These are phyloP conservation scores for Abrus pulchellus DNA, from an alignment of 306 rosid genomes.

Conservation along the genomic window DNA sequence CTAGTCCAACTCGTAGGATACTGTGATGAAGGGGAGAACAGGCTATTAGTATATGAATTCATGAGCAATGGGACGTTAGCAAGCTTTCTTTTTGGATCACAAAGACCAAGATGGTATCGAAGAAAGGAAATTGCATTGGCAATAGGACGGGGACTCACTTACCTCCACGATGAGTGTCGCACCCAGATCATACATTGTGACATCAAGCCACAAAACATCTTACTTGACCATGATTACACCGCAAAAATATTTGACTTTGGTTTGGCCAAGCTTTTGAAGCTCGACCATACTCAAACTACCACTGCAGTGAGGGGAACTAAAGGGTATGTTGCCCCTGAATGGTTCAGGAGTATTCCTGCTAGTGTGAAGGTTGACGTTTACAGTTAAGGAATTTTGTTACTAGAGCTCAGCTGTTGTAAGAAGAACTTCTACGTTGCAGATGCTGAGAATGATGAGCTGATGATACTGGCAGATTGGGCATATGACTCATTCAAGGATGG, in stretches of 20 bases:
- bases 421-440: neutral
- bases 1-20: slow-evolving; percentile 40
- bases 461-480: slow-evolving; percentile 27
- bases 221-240: slow-evolving; percentile 13
- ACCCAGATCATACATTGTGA: slow-evolving; percentile 39
- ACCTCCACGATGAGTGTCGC: slow-evolving; percentile 39
- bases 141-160: slow-evolving; percentile 32
- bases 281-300: slow-evolving; percentile 19
- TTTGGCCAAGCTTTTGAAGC: slow-evolving; percentile 38
- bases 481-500: slow-evolving; percentile 26
- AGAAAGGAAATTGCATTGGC: slow-evolving; percentile 37
- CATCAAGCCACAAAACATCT: slow-evolving; percentile 42
- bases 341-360: slow-evolving; percentile 41
- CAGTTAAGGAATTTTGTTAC: slow-evolving; percentile 41
- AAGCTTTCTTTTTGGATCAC: neutral
- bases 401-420: slow-evolving; percentile 39
- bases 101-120: slow-evolving; percentile 36
- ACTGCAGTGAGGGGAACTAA: slow-evolving; percentile 38
- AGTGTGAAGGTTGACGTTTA: slow-evolving; percentile 41
- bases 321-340: slow-evolving; percentile 45
- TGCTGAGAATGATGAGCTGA: neutral
- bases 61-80: slow-evolving; percentile 38
- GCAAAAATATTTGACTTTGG: slow-evolving; percentile 37
- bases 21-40: slow-evolving; percentile 39
- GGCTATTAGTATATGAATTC: slow-evolving; percentile 39